Conservation (phyloP, 2,329 filamentous ascomycete genomes). For the Leptodontidium sp. region DNA sequence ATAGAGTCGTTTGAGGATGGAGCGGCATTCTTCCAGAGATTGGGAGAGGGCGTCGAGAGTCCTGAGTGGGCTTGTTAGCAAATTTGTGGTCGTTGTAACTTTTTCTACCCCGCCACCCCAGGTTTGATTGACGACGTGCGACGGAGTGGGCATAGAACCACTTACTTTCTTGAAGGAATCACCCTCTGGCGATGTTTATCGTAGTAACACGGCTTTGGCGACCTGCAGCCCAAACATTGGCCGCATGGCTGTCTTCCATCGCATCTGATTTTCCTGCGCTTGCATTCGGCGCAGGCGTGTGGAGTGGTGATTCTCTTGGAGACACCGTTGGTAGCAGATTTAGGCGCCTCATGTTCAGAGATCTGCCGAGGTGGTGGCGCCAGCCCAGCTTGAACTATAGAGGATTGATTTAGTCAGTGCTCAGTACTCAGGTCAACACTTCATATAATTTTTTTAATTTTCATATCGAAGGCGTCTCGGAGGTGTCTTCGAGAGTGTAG, state of each 20-base stretch:
- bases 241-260: slow-evolving; percentile 84
- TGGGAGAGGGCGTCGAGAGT: slow-evolving; percentile 71
- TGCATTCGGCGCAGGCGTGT: slow-evolving; percentile 78
- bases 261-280: slow-evolving; percentile 83
- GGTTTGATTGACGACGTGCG: slow-evolving; percentile 5
- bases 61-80: slow-evolving; percentile 46
- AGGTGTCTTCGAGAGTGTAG: neutral
- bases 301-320: slow-evolving; percentile 63
- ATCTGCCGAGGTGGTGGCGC: slow-evolving; percentile 42
- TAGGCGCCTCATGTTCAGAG: slow-evolving; percentile 42
- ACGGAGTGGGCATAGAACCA: neutral
- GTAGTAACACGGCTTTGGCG: slow-evolving; percentile 81
- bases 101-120: slow-evolving; percentile 22
- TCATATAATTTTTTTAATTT: slow-evolving; percentile 14
- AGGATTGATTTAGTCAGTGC: slow-evolving; percentile 15
- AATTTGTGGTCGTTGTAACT: neutral
- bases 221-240: slow-evolving; percentile 82
- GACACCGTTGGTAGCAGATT: slow-evolving; percentile 47
- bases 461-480: neutral
- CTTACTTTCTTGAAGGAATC: slow-evolving; percentile 78
- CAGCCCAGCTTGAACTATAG: slow-evolving; percentile 44
- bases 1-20: slow-evolving; percentile 68
- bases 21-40: slow-evolving; percentile 70
- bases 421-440: no score
- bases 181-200: slow-evolving; percentile 81